Percentiles rank a stretch among this genome's conserved stretches.
These are phyloP conservation scores for Colletotrichum tabaci DNA, from an alignment of 2,329 filamentous ascomycete species.

Conservation along the genomic window DNA sequence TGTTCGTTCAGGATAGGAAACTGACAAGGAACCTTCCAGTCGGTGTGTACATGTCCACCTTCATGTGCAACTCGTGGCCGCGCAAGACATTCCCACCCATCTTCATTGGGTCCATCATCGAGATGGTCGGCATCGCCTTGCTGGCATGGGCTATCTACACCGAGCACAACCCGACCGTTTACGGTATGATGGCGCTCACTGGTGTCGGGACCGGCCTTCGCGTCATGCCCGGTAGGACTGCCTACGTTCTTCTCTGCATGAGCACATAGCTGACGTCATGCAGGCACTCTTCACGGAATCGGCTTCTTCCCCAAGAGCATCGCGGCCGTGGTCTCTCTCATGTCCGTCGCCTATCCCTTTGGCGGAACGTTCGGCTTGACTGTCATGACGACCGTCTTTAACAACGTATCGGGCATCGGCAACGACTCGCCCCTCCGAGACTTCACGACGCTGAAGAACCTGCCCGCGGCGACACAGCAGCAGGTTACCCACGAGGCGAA, in stretches of 20 bases:
- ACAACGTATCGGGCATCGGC: conserved; percentile 63
- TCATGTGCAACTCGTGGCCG: conserved; percentile 73
- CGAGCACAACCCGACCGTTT: conserved; percentile 66
- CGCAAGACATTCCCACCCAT: conserved; percentile 74
- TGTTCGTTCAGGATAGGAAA: background rate
- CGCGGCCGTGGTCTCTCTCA: conserved; percentile 71
- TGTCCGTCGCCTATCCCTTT: conserved; percentile 72
- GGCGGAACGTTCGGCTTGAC: conserved; percentile 77
- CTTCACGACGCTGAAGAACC: conserved; percentile 53
- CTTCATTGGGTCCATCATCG: conserved; percentile 68
- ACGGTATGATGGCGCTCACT: conserved; percentile 76
- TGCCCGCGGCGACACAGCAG: conserved; percentile 53
- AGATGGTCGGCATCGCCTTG: conserved; percentile 71
- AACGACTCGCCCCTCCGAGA: conserved; percentile 48
- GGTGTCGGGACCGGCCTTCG: conserved; percentile 75
- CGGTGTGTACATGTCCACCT: conserved; percentile 72
- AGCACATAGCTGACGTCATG: background rate
- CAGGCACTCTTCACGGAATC: conserved; percentile 71
- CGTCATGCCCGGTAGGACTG: conserved; percentile 68
- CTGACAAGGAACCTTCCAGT: conserved; percentile 45
- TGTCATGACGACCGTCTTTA: conserved; percentile 79
- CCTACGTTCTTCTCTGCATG: too few relatives aligned
- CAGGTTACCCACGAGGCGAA: conserved; percentile 60
- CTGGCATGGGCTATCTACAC: conserved; percentile 70
- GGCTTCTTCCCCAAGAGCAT: conserved; percentile 73